Base-by-base conservation (phyloP, 441 rosid species). In the Corymbia citriodora region DNA sequence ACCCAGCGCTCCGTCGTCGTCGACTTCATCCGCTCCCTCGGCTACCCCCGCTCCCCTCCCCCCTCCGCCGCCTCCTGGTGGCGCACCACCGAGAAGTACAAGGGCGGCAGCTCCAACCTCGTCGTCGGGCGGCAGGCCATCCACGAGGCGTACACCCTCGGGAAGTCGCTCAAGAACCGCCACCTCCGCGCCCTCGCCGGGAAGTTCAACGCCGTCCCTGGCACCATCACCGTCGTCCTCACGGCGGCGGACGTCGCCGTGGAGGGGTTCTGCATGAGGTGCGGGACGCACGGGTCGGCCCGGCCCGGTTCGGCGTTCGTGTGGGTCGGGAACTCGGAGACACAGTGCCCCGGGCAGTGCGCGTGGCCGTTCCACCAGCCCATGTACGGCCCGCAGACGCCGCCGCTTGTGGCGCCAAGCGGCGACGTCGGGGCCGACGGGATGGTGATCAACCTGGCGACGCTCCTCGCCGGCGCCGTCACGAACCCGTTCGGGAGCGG, bases 21-120 rank as follows among this genome's bases (percentile, higher is more conserved):
- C 29, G 99, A 97, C 89, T 96, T 96, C 94, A 90, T 97, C 90
- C 93, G 87, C 90, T 97, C 99, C 2, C 92, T 97, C 61, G 94
- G 87, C 95, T 90, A 92, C 36, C 89, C 85, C 45, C 33, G 31
- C 36, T 52, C 92, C 1, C 90, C 25, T 7, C 96, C 96, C n/a
- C 94, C 99, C 61, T 90, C 95, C 49, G 91, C 96, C 0, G 93
- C 95, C 6, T 97, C 98, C 97, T 96, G 99, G 99, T 90, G 91
- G 91, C 93, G 92, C 83, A 97, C 97, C 36, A 96, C 97, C 17
- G 96, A 94, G 93, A 95, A 94, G 55, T 97, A 96, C 94, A 94
- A 91, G 87, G 95, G 95, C 7, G 98, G 98, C 8, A 55, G 96
- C 8, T 93, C 95, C 45, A 90, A 88, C 23, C 96, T 97, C 72